Evolutionary conservation across 176 grass and related monocot species (phyloP), one percentile per base, ranked within the genome.

Genomic region (Poa pratensis): DNA sequence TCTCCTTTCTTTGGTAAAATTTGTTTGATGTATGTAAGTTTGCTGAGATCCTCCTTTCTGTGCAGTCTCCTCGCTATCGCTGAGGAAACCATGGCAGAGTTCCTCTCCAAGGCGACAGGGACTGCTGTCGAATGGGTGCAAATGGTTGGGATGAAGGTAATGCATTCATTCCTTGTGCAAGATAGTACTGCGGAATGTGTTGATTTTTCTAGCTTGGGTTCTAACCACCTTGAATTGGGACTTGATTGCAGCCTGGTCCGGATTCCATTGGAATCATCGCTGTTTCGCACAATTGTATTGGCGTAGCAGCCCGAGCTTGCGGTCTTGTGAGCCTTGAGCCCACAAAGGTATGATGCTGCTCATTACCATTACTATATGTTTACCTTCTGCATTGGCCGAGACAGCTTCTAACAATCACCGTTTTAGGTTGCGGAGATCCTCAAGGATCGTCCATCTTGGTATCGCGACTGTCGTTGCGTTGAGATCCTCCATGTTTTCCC

Each of bases 191-290:
- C 17, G 28, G 0, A 1, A 2, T 18, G 19, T 59, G 37, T 61
- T 78, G 3, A 4, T 45, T 57, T 70, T 48, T 73, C 51, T 65
- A 16, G 19, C 76, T 70, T 17, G 34, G 16, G 26, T 50, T 69
- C 65, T 88, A 50, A 74, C 10, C 2, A 6, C 57, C 68, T 27
- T 19, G 45, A 75, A 83, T 63, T 48, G 10, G 5, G 32, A 50
- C 3, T 49, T 64, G 17, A 20, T 64, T 75, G 11, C 87, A 98
- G 97, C 97, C 97, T 99, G 97, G 97, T 99, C 97, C 97, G 94
- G 97, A 99, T 99, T 99, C 97, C 91, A 95, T 96, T 89, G 97
- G 97, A 96, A 99, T 99, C 94, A 94, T 99, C 52, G 94, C 97
- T 94, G 94, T 99, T 96, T 99, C 97, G 81, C 97, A 99, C 97